Conservation (phyloP, 768 basidiomycete genomes). For the Pisolithus tinctorius region DNA sequence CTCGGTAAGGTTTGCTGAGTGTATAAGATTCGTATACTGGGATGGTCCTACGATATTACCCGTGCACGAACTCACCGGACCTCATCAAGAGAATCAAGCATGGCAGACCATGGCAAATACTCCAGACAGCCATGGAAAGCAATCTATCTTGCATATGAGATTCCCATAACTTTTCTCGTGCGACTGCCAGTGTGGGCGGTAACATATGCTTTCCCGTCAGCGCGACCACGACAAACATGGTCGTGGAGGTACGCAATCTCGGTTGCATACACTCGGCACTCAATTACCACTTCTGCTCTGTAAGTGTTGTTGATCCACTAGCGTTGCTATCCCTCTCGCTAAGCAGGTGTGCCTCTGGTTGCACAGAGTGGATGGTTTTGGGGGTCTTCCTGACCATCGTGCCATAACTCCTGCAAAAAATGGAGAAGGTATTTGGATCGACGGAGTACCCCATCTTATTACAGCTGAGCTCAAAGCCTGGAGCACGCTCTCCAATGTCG, state of each 20-base stretch:
- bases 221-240: conserved; percentile 44
- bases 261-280: conserved; percentile 29
- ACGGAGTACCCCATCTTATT: conserved; percentile 26
- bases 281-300: conserved; percentile 16
- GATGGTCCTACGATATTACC: too few species aligned
- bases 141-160: conserved; percentile 39
- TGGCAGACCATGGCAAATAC: too few species aligned
- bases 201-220: conserved; percentile 25
- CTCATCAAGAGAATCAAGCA: too few species aligned
- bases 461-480: conserved; percentile 22
- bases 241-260: conserved; percentile 32
- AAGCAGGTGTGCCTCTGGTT: too few species aligned
- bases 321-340: background rate
- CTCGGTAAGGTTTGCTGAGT: too few species aligned
- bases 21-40: too few species aligned
- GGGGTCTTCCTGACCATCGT: conserved; percentile 5
- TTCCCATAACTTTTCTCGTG: conserved; percentile 35
- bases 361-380: background rate
- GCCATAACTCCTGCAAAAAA: conserved; percentile 7
- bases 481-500: conserved; percentile 29
- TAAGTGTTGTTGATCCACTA: conserved; percentile 4
- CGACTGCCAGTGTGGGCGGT: conserved; percentile 45
- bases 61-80: too few species aligned
- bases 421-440: conserved; percentile 28
- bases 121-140: conserved; percentile 41